Percentiles rank a stretch among this genome's conserved stretches.
These are phyloP conservation scores for Globisporangium paroecandrum DNA, from an alignment of 352 stramenopile species.

Conservation along the genomic window DNA sequence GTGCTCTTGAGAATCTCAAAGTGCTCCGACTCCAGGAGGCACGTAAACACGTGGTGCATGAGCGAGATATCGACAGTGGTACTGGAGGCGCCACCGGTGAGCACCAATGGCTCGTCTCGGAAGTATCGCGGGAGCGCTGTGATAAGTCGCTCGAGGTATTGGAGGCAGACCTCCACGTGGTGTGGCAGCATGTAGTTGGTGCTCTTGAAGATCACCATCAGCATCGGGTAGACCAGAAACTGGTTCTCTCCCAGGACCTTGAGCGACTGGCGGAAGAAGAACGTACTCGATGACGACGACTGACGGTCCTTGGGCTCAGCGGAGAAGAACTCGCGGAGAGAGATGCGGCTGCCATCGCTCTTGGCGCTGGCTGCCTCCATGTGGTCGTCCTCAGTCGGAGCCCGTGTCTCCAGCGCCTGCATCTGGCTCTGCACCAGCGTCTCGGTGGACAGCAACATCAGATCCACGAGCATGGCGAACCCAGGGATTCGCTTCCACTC, in stretches of 20 bases:
- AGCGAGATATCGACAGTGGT: slow-evolving; percentile 32
- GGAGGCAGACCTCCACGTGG: slow-evolving; percentile 64
- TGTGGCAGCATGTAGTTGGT: slow-evolving; percentile 72
- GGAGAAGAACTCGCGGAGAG: slow-evolving; percentile 37
- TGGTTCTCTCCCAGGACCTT: slow-evolving; percentile 47
- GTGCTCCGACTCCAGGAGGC: slow-evolving; percentile 65
- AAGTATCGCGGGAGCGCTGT: slow-evolving; percentile 65
- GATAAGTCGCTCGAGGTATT: slow-evolving; percentile 63
- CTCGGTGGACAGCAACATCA: slow-evolving; percentile 39
- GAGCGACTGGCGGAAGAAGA: slow-evolving; percentile 60
- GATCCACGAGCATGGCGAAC: slow-evolving; percentile 35
- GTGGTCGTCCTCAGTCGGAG: slow-evolving; percentile 30
- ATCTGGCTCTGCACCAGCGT: slow-evolving; percentile 42
- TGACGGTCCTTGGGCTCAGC: slow-evolving; percentile 23
- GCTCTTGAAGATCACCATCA: slow-evolving; percentile 53
- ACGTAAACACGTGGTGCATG: slow-evolving; percentile 51
- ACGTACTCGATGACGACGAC: slow-evolving; percentile 22
- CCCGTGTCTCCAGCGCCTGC: slow-evolving; percentile 32
- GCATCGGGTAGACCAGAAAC: slow-evolving; percentile 48
- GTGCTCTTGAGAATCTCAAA: slow-evolving; percentile 68
- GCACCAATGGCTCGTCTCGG: slow-evolving; percentile 22
- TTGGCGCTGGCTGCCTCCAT: slow-evolving; percentile 31
- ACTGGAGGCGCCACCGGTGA: slow-evolving; percentile 9
- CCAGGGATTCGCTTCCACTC: slow-evolving; percentile 71
- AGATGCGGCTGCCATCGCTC: slow-evolving; percentile 9